Percentiles rank a stretch among this genome's conserved stretches.
Evolutionary conservation across 495 filamentous ascomycete species (phyloP).

Genomic region (Aspergillus sclerotioniger): DNA sequence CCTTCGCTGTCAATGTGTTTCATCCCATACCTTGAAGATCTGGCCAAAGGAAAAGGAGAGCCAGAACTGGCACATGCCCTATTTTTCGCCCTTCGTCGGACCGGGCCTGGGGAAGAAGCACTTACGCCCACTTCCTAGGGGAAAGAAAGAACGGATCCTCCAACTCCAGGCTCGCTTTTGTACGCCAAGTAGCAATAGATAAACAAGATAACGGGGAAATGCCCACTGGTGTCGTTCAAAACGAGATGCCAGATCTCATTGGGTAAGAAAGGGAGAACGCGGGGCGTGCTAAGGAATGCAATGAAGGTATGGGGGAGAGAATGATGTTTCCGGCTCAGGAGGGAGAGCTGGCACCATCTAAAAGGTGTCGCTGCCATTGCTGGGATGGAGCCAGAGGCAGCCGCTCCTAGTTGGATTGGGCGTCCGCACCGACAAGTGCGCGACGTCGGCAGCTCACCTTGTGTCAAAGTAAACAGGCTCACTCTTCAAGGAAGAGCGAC

Average conservation of each 20-base stretch:
- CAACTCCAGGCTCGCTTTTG: slow-evolving; percentile 19
- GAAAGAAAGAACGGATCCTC: slow-evolving; percentile 4
- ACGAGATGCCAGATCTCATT: slow-evolving; percentile 9
- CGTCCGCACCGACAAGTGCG: background rate
- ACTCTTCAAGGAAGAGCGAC: background rate
- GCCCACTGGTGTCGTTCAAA: slow-evolving; percentile 4
- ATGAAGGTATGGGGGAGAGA: background rate
- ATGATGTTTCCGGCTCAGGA: background rate
- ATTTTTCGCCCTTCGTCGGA: background rate
- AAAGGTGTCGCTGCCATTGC: slow-evolving; percentile 9
- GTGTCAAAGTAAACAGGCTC: slow-evolving; percentile 10
- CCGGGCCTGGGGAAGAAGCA: slow-evolving; percentile 10
- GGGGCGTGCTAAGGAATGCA: slow-evolving; percentile 4
- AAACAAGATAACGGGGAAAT: slow-evolving; percentile 9
- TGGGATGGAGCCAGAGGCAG: background rate
- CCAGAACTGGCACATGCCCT: background rate
- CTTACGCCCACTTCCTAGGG: slow-evolving; percentile 11
- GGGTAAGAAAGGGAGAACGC: slow-evolving; percentile 11
- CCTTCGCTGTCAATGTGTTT: slow-evolving; percentile 2
- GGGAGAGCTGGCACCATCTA: slow-evolving; percentile 4
- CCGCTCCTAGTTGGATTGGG: background rate
- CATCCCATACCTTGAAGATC: slow-evolving; percentile 9
- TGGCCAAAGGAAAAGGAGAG: background rate
- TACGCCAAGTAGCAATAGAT: slow-evolving; percentile 22
- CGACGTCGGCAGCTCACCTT: slow-evolving; percentile 35